phyloP scores from a whole-genome alignment of 1,139 yeast species.

The Nakaseomyces glabratus region DNA sequence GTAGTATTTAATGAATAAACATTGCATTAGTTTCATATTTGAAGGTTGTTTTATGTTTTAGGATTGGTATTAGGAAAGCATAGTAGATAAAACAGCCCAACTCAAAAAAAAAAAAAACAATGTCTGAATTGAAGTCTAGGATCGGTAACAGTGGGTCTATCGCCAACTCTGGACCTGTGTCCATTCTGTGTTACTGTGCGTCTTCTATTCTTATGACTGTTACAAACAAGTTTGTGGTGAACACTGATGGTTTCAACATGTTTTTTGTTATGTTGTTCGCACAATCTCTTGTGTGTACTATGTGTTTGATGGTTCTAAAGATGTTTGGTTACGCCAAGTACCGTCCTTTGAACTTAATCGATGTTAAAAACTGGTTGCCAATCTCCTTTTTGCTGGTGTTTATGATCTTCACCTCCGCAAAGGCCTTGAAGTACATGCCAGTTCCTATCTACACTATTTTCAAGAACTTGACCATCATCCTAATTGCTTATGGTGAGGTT shows the following conservation, averaged over 20 bases:
- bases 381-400: conserved; percentile 79
- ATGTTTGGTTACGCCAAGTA: conserved; percentile 68
- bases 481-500: conserved; percentile 97
- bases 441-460: conserved; percentile 96
- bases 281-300: conserved; percentile 74
- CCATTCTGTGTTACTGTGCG: conserved; percentile 78
- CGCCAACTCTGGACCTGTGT: conserved; percentile 77
- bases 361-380: conserved; percentile 93
- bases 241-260: conserved; percentile 76
- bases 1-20: too few species aligned
- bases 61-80: too few species aligned
- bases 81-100: too few species aligned
- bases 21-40: too few species aligned
- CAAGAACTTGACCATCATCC: conserved; percentile 91
- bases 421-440: conserved; percentile 82
- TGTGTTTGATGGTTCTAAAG: conserved; percentile 64
- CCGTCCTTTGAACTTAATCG: conserved; percentile 75
- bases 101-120: conserved; percentile 7
- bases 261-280: conserved; percentile 79
- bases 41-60: too few species aligned
- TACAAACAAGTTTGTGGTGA: conserved; percentile 88
- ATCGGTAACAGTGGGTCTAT: conserved; percentile 27
- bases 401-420: conserved; percentile 95
- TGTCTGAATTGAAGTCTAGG: conserved; percentile 28
- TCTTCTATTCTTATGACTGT: conserved; percentile 97